Base-by-base conservation (phyloP, 495 filamentous ascomycete genomes). In the Penicillium desertorum region DNA sequence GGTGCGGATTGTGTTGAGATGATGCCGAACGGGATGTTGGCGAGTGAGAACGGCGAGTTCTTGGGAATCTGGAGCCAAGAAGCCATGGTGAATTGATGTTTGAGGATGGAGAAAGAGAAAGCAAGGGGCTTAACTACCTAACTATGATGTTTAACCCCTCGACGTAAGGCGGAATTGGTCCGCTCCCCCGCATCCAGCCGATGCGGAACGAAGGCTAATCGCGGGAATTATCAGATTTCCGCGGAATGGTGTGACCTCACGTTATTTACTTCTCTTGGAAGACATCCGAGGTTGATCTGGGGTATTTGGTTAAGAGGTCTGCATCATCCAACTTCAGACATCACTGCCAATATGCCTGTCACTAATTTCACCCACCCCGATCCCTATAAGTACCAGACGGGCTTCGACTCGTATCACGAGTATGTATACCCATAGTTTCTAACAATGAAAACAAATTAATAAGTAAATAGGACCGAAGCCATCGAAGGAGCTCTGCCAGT, bases 21-120 rank as follows among this genome's bases (percentile, higher is more conserved):
- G 70, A 96, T 91, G 60, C 93, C 93, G 70, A 98, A 96, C 16
- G 93, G 93, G 58, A 98, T 87, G 71, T 98, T 96, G 61, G 85
- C 79, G 45, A 98, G 76, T 14, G 92, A 94, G 75, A 98, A 98
- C 55, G 84, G 83, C 45, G 83, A 86, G 60, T 77, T 76, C 45
- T 76, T 65, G 42, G 86, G 82, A 51, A 92, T 86, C 36, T 78
- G 68, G 37, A 91, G 74, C 88, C 88, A 91, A 20, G 83, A 76
- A 57, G 81, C 69, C 85, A 87, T 87, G 50, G 39, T 74, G 59
- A 39, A 45, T 7, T 6, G 8, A 39, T 39, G 12, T 36, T 29
- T 29, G 43, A 23, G 30, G 27, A 19, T 17, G 59, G 45, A 42
- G 29, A 42, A 29, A 57, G 36, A 52, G 43, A 63, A 41, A 54